These are phyloP conservation scores for Leccinum aurantiacum DNA, from an alignment of 768 basidiomycete species.

Conservation along the genomic window DNA sequence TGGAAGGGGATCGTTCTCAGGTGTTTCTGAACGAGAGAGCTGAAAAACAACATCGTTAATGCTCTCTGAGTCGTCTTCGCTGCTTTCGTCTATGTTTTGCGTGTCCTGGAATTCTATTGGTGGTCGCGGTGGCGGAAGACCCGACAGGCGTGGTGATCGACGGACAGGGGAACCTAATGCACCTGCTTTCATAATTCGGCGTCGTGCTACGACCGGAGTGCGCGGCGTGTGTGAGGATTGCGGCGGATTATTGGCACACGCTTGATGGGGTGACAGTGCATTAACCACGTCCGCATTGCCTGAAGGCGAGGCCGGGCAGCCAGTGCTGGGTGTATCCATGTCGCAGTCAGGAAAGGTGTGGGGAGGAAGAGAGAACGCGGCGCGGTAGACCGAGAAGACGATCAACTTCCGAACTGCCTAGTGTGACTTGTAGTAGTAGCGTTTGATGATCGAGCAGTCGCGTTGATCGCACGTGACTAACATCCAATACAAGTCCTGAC, in stretches of 20 bases:
- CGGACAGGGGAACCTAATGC: slow-evolving; percentile 38
- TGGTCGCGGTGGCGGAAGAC: slow-evolving; percentile 32
- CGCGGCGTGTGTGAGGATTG: slow-evolving; percentile 54
- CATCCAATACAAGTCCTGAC: background rate
- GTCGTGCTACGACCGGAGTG: slow-evolving; percentile 33
- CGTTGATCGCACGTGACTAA: slow-evolving; percentile 33
- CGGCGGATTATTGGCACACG: slow-evolving; percentile 48
- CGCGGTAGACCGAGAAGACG: background rate
- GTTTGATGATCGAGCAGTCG: slow-evolving; percentile 26
- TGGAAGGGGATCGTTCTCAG: slow-evolving; percentile 43
- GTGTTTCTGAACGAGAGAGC: slow-evolving; percentile 45
- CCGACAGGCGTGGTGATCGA: slow-evolving; percentile 52
- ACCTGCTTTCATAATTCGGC: slow-evolving; percentile 29
- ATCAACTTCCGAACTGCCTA: background rate
- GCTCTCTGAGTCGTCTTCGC: slow-evolving; percentile 35
- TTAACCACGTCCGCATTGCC: slow-evolving; percentile 42
- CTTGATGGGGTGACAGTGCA: slow-evolving; percentile 39
- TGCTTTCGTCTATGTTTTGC: slow-evolving; percentile 23
- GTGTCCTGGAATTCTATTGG: slow-evolving; percentile 18
- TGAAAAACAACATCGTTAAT: slow-evolving; percentile 24
- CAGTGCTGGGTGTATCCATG: slow-evolving; percentile 25
- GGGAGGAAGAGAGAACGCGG: background rate
- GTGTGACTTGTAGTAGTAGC: background rate
- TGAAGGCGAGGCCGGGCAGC: slow-evolving; percentile 30
- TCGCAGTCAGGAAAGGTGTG: background rate